Evolutionary conservation across 257 asterid species (phyloP), one percentile per base, ranked within the genome.

Genomic region (Nicotiana tomentosiformis): DNA sequence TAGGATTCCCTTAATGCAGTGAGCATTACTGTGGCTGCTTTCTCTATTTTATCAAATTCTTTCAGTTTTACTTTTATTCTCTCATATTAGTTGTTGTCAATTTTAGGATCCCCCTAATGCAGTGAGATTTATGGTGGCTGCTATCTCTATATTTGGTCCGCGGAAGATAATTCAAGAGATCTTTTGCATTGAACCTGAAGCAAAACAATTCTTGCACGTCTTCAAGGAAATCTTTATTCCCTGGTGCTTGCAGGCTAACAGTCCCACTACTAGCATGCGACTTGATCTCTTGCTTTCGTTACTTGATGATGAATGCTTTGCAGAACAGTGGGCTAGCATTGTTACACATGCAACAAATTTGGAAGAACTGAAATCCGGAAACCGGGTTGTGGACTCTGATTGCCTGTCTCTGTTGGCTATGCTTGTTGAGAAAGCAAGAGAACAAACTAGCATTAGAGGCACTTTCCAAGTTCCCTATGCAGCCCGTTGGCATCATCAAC

Each of bases 211-310:
- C 86, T 78, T 96, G 84, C 87, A 84, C 78, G 90, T 90, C 49
- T 96, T 92, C 89, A 88, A 80, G 64, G 93, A 91, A 58, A 70
- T 82, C 79, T 88, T 93, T 77, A 81, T 96, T 57, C 98, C 98
- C 43, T 92, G 94, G 97, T 96, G 98, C 92, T 91, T 96, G 86
- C 87, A 88, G 80, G 72, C 77, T 60, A 82, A 78, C 77, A 84
- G 89, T 69, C 80, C 89, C 82, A 86, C 95, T 55, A 88, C 87
- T 72, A 81, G 90, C 81, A 84, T 88, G 82, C 86, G 94, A 83
- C 82, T 94, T 85, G 99, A 96, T 89, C 91, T 96, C 84, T 88
- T 96, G 93, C 97, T 94, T n/a, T 92, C 94, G n/a, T 87, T 96
- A 77, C 92, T 96, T 85, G 97, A 88, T 85, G 90, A 88, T 51